Conservation (phyloP, 1,284 basidiomycete genomes). For the Ceratobasidium papillatum region DNA sequence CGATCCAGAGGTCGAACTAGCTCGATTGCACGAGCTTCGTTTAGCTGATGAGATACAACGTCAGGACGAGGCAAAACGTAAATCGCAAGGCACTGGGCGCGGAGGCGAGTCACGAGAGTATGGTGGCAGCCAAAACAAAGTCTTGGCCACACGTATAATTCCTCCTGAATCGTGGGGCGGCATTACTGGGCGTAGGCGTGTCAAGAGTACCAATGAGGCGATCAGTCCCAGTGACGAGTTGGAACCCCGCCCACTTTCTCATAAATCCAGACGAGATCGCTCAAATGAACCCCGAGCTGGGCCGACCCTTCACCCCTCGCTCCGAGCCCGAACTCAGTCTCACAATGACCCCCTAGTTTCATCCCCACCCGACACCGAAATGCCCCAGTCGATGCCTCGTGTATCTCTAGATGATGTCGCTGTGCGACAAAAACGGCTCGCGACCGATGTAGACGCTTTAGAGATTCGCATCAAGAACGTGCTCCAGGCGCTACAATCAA, state of each 20-base stretch:
- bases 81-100: background rate
- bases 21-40: constrained; percentile 10
- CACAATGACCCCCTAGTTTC: constrained; percentile 2
- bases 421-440: constrained; percentile 20
- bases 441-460: constrained; percentile 13
- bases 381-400: background rate
- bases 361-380: background rate
- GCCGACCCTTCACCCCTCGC: background rate
- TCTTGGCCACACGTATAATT: background rate
- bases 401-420: constrained; percentile 3
- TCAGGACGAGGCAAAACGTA: constrained; percentile 11
- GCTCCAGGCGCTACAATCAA: constrained; percentile 4
- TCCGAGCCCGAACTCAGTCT: constrained; percentile 8
- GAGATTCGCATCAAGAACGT: constrained; percentile 11
- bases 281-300: too few relatives aligned
- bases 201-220: constrained; percentile 23
- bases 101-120: background rate
- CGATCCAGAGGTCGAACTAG: constrained; percentile 20
- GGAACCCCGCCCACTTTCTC: background rate
- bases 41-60: constrained; percentile 25
- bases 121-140: background rate
- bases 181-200: background rate
- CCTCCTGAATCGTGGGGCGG: background rate
- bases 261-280: background rate
- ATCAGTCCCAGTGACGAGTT: background rate